Evolutionary conservation across 345 rosid species (phyloP).

Genomic region (Lepidium aucheri): DNA sequence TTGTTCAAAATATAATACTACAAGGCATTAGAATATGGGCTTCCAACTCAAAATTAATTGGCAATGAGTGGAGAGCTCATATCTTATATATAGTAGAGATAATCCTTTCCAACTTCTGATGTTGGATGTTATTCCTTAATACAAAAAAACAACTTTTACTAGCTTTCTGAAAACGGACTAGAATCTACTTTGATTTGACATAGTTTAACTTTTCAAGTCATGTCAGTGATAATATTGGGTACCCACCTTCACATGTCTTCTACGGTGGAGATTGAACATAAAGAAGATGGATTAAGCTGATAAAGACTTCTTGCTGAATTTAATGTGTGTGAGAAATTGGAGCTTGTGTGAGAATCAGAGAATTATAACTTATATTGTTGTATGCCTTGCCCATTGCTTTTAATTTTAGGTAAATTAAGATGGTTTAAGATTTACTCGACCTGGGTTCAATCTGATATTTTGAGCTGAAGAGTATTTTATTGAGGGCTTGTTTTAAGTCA

Average conservation of each 20-base stretch:
- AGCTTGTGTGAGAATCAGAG: not conserved
- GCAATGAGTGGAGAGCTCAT: too few relatives aligned
- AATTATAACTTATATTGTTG: not conserved
- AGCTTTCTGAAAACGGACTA: not conserved
- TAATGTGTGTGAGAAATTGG: too few relatives aligned
- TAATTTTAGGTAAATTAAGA: not conserved
- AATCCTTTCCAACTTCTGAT: too few relatives aligned
- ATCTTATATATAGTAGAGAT: too few relatives aligned
- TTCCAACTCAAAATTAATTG: too few relatives aligned
- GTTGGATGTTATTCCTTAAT: too few relatives aligned
- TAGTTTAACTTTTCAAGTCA: not conserved
- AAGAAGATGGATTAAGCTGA: too few relatives aligned
- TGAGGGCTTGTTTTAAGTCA: too few relatives aligned
- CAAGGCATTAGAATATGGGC: too few relatives aligned
- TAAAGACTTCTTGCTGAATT: too few relatives aligned
- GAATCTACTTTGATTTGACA: not conserved
- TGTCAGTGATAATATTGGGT: not conserved
- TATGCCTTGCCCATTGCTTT: not conserved
- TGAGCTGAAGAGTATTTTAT: not conserved
- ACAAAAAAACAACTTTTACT: not conserved
- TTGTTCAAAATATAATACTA: not conserved
- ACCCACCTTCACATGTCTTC: slow-evolving; percentile 75
- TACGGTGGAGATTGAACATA: slow-evolving; percentile 67
- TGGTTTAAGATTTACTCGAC: not conserved
- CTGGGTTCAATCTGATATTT: not conserved